Percentiles rank a stretch among this genome's conserved stretches.
Evolutionary conservation across 805 yeast species (phyloP).

Genomic region (Scheffersomyces stipitis): DNA sequence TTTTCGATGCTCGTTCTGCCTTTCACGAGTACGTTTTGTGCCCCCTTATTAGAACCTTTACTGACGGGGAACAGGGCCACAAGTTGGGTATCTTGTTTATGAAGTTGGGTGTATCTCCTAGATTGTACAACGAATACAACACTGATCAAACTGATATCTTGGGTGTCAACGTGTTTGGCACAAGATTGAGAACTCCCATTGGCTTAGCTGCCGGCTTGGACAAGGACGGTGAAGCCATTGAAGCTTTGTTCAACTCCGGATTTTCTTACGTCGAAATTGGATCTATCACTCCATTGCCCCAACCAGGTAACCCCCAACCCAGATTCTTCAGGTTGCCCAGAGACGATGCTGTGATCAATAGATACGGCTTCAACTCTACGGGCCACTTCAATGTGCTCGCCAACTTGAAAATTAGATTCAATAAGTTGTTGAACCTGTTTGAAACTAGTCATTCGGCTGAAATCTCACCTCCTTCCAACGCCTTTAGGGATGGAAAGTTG

Average conservation of each 20-base stretch:
- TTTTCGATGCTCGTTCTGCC: conserved; percentile 76
- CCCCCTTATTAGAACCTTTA: conserved; percentile 66
- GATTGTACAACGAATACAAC: conserved; percentile 49
- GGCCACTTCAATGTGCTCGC: conserved; percentile 79
- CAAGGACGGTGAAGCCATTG: conserved; percentile 90
- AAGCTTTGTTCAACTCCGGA: conserved; percentile 72
- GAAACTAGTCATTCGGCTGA: conserved; percentile 10
- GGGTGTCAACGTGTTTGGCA: conserved; percentile 64
- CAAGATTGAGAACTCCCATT: conserved; percentile 69
- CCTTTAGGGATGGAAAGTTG: conserved; percentile 63
- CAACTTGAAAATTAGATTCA: conserved; percentile 64
- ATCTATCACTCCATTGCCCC: conserved; percentile 88
- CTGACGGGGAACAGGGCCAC: conserved; percentile 89
- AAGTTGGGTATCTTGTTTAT: conserved; percentile 66
- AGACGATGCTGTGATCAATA: conserved; percentile 89
- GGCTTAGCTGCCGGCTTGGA: conserved; percentile 97
- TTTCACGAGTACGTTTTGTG: conserved; percentile 78
- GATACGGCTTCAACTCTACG: conserved; percentile 91
- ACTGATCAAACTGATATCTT: conserved; percentile 38
- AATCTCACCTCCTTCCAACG: conserved; percentile 31
- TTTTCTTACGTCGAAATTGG: conserved; percentile 92
- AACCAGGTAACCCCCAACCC: conserved; percentile 93
- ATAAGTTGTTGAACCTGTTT: conserved; percentile 30
- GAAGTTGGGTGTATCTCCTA: conserved; percentile 69
- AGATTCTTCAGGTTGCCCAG: conserved; percentile 81